Percentiles rank a stretch among this genome's conserved stretches.
Evolutionary conservation across 2,329 filamentous ascomycete species (phyloP).

Genomic region (Furcasterigmium furcatum): DNA sequence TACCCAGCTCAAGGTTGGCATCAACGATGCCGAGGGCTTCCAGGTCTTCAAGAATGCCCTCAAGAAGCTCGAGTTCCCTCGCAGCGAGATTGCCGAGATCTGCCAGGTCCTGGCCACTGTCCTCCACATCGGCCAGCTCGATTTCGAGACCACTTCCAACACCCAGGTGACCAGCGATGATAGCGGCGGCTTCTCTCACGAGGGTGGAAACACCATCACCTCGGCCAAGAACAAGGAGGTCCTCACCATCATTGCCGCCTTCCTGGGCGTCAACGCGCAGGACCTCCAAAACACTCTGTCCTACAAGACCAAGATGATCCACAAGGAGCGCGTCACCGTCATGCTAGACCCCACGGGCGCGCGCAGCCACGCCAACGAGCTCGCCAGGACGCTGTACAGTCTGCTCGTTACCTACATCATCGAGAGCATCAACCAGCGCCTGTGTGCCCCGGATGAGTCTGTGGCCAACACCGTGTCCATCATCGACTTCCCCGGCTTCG

Average conservation of each 20-base stretch:
- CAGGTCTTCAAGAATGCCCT: slow-evolving; percentile 96
- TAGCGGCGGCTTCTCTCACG: slow-evolving; percentile 93
- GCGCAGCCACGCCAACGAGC: slow-evolving; percentile 86
- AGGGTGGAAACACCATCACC: slow-evolving; percentile 83
- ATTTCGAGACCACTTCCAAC: slow-evolving; percentile 79
- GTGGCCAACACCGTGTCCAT: slow-evolving; percentile 93
- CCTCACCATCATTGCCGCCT: slow-evolving; percentile 83
- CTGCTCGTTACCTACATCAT: slow-evolving; percentile 92
- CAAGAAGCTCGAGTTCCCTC: slow-evolving; percentile 88
- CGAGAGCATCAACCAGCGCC: slow-evolving; percentile 84
- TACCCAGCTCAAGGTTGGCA: slow-evolving; percentile 93
- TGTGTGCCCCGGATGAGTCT: slow-evolving; percentile 82
- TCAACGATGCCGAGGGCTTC: slow-evolving; percentile 94
- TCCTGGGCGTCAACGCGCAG: slow-evolving; percentile 77
- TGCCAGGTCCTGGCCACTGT: slow-evolving; percentile 93
- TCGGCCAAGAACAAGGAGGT: slow-evolving; percentile 92
- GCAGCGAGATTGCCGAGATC: slow-evolving; percentile 91
- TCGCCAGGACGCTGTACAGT: slow-evolving; percentile 90
- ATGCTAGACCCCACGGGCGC: slow-evolving; percentile 94
- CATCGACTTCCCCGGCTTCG: slow-evolving; percentile 94
- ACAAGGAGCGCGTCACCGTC: slow-evolving; percentile 94
- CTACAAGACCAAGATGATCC: slow-evolving; percentile 95
- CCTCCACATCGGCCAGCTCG: slow-evolving; percentile 94
- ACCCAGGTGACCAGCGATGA: slow-evolving; percentile 82
- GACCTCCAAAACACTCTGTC: slow-evolving; percentile 86